phyloP scores from a whole-genome alignment of 75 land plant species.

The Cupressus sempervirens region DNA sequence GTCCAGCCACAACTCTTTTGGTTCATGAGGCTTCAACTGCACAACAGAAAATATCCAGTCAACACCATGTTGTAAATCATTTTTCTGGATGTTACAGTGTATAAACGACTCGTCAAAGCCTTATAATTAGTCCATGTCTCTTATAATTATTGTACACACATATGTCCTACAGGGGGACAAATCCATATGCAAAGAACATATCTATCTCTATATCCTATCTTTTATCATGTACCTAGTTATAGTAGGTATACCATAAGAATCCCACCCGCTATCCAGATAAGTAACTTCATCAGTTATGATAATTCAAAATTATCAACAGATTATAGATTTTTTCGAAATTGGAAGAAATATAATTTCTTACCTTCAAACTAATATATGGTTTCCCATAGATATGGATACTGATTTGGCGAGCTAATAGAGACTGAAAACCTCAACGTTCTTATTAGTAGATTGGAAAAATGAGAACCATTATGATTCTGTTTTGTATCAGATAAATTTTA shows the following conservation, averaged over 20 bases:
- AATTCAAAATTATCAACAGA: not conserved
- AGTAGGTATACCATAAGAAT: not conserved
- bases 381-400: no score
- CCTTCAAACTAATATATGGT: no score
- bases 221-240: not conserved
- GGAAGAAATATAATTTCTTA: not conserved
- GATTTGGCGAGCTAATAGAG: not conserved
- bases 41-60: not conserved
- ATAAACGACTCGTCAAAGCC: not conserved
- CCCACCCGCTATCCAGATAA: not conserved
- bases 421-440: not conserved
- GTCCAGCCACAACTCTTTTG: constrained; percentile 29
- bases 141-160: not conserved
- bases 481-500: no score
- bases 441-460: no score
- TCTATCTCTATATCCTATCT: not conserved
- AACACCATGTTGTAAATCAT: not conserved
- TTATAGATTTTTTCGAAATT: not conserved
- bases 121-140: not conserved
- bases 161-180: not conserved
- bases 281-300: not conserved
- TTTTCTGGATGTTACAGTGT: not conserved
- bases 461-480: not conserved
- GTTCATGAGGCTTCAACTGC: constrained; percentile 23
- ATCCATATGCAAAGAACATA: not conserved